Conservation (phyloP, 352 stramenopile species). For the Phytophthora melonis region DNA sequence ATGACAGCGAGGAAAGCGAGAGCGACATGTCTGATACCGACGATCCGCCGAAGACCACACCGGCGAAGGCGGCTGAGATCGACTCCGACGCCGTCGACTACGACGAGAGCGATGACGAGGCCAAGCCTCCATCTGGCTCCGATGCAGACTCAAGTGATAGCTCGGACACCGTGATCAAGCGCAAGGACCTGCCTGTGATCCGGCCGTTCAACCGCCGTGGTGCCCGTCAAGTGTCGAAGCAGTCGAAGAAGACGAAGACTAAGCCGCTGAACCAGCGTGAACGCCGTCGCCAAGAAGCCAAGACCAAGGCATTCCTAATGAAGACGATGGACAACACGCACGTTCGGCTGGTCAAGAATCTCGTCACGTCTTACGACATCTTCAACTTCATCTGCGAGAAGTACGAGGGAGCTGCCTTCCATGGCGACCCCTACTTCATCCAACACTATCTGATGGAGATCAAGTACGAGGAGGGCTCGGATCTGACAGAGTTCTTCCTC, state of each 20-base stretch:
- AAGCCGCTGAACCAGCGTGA: neutral
- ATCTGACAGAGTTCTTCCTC: conserved; percentile 1
- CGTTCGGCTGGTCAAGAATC: neutral
- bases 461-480: conserved; percentile 2
- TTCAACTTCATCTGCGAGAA: conserved; percentile 4
- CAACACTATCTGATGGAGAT: neutral
- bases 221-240: neutral
- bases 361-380: conserved; percentile 1
- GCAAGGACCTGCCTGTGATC: neutral
- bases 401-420: conserved; percentile 3
- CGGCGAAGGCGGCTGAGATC: no score
- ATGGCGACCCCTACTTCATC: conserved; percentile 10
- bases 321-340: conserved; percentile 14
- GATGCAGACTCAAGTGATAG: neutral
- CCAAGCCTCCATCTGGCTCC: neutral
- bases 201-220: neutral
- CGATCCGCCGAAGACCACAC: neutral
- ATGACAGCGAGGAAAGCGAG: neutral
- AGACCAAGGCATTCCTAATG: conserved; percentile 5
- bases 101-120: neutral
- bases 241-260: neutral
- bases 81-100: neutral
- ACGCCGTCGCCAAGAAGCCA: neutral
- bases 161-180: neutral
- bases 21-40: neutral